A percentile compares a stretch with the other conserved stretches of the same genome.
Conservation (phyloP, 495 filamentous ascomycete species). For the Penicillium roqueforti region DNA sequence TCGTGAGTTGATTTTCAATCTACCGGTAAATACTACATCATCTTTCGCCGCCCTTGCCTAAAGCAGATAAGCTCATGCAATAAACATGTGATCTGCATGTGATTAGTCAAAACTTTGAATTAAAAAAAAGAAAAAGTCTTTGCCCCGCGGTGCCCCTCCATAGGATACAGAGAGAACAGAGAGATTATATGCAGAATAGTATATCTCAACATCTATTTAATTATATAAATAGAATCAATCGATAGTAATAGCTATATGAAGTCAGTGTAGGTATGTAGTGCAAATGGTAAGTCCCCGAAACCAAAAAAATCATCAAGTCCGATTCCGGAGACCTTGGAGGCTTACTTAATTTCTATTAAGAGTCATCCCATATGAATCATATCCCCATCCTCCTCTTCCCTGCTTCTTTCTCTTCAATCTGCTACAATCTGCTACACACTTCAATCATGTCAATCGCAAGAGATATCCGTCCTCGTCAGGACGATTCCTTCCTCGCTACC, state of each 20-base stretch:
- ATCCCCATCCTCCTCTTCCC: slow-evolving; percentile 3
- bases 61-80: slow-evolving; percentile 7
- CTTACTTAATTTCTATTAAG: slow-evolving; percentile 25
- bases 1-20: too few species aligned
- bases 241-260: neutral
- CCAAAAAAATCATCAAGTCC: slow-evolving; percentile 12
- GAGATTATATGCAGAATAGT: neutral
- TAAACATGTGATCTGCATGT: slow-evolving; percentile 3
- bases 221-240: neutral
- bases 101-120: neutral
- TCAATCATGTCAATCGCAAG: slow-evolving; percentile 21
- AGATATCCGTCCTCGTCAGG: slow-evolving; percentile 34
- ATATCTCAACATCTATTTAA: neutral
- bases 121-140: slow-evolving; percentile 14
- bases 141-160: slow-evolving; percentile 21
- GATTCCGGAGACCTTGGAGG: slow-evolving; percentile 27
- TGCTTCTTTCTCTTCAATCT: neutral
- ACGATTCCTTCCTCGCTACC: slow-evolving; percentile 47
- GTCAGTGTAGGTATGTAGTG: neutral
- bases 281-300: neutral
- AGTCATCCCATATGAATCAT: slow-evolving; percentile 4
- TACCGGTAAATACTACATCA: too few species aligned
- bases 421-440: neutral
- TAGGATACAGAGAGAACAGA: neutral
- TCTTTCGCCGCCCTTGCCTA: neutral